Evolutionary conservation across 768 basidiomycete species (phyloP), one percentile per base, ranked within the genome.

Genomic region (Cyathus striatus): DNA sequence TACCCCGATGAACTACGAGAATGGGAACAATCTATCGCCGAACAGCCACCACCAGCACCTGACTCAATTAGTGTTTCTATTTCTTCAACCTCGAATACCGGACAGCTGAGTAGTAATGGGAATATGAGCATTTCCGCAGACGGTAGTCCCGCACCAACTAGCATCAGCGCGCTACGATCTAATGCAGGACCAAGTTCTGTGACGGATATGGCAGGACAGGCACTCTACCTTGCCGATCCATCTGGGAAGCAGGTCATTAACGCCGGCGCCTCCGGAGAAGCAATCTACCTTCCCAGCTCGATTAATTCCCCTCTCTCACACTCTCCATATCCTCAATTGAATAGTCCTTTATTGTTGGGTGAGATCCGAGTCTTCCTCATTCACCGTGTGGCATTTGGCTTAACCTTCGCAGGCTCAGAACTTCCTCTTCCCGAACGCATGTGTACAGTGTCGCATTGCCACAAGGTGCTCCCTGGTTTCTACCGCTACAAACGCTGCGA

Each of bases 381-480:
- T 23, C 33, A 22, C 35, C 18, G 17, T 35, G 16, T 35, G 25
- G 20, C 41, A 38, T 43, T 47, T n/a, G 41, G 39, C 41, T 41
- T 16, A 41, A 24, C 43, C 44, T 18, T 34, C 33, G 30, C 38
- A 43, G 26, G 43, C 36, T 37, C 50, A 16, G 42, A 50, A 4
- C 46, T 45, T 1, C 50, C 53, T 30, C 57, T 64, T 7, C 64
- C 70, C 3, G 57, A 65, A 5, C 72, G 75, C 12, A 75, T 78
- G 70, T 78, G 76, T 49, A 78, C 73, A 5, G 75, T 79, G 17
- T 76, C 74, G 21, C 78, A 78, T 50, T 79, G 78, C 42, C 74
- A 75, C 53, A 66, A 66, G 38, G 59, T 77, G 34, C 65, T 79
- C 2, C 71, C 73, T 0, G 66, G 65, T 0, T 56, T 61, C 20